Evolutionary conservation across 495 filamentous ascomycete genomes (phyloP).

Genomic region (Saxophila tyrrhenica): DNA sequence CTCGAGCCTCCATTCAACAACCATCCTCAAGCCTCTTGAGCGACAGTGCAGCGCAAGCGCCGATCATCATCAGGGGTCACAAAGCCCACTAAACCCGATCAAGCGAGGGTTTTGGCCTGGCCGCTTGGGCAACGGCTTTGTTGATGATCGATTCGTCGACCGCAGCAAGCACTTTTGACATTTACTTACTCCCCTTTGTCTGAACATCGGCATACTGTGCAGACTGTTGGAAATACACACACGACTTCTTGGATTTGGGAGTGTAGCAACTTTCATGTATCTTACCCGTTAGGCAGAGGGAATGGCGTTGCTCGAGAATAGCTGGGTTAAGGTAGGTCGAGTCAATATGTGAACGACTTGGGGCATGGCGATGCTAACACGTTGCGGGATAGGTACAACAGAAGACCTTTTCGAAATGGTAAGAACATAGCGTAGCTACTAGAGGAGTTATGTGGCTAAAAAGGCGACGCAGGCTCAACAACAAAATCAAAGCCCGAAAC

Average conservation of each 20-base stretch:
- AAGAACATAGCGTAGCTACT: conserved; percentile 18
- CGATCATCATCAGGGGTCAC: background rate
- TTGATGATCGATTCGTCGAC: background rate
- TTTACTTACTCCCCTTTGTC: too few relatives aligned
- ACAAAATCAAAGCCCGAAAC: conserved; percentile 68
- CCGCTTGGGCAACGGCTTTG: background rate
- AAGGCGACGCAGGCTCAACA: conserved; percentile 63
- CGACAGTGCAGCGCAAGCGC: background rate
- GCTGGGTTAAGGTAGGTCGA: conserved; percentile 55
- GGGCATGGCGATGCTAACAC: conserved; percentile 1
- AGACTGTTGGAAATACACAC: background rate
- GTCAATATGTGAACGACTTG: background rate
- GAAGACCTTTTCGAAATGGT: conserved; percentile 99
- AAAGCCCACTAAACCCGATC: background rate
- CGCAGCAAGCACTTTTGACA: too few relatives aligned
- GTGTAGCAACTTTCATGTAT: too few relatives aligned
- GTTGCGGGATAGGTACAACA: conserved; percentile 53
- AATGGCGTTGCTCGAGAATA: conserved; percentile 64
- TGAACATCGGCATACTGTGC: too few relatives aligned
- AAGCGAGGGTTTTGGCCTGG: background rate
- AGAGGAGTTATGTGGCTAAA: conserved; percentile 5
- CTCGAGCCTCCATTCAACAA: too few relatives aligned
- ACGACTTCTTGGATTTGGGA: too few relatives aligned
- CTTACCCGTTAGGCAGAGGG: background rate
- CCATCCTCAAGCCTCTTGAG: too few relatives aligned